Conservation (phyloP, 164 flowering plant species). For the Brasenia schreberi region DNA sequence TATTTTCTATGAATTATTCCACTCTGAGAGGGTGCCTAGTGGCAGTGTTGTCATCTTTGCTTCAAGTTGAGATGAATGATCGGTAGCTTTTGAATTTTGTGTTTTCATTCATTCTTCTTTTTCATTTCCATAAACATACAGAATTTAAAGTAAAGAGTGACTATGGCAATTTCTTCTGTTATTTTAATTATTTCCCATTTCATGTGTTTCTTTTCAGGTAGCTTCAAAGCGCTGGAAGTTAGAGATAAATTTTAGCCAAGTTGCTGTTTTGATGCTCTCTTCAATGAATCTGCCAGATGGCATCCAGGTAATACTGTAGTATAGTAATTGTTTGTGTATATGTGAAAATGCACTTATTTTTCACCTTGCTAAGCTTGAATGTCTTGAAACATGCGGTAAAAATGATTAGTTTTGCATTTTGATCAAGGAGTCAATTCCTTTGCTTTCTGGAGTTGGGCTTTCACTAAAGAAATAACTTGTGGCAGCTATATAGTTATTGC, state of each 20-base stretch:
- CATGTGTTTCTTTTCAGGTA: conserved; percentile 28
- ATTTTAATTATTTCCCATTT: not conserved
- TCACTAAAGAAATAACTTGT: too few species aligned
- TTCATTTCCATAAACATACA: not conserved
- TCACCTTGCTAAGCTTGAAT: not conserved
- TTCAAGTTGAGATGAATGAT: too few species aligned
- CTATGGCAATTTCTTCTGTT: not conserved
- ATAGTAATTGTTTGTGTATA: not conserved
- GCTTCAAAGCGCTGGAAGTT: conserved; percentile 89
- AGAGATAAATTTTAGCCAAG: conserved; percentile 80
- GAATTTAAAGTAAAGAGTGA: not conserved
- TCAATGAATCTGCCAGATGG: conserved; percentile 97
- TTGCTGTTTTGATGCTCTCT: conserved; percentile 98
- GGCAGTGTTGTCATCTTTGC: too few species aligned
- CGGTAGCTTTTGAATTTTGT: not conserved
- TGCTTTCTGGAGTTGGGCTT: too few species aligned
- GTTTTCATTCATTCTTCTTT: not conserved
- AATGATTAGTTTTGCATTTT: too few species aligned
- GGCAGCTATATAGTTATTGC: too few species aligned
- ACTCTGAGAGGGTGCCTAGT: too few species aligned
- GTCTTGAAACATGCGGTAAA: too few species aligned
- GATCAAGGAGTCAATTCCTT: too few species aligned
- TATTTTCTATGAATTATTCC: too few species aligned
- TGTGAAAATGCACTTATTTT: not conserved
- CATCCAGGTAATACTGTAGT: conserved; percentile 53